Conservation (phyloP, 139 green algal genomes). For the Coccomyxa sp. region DNA sequence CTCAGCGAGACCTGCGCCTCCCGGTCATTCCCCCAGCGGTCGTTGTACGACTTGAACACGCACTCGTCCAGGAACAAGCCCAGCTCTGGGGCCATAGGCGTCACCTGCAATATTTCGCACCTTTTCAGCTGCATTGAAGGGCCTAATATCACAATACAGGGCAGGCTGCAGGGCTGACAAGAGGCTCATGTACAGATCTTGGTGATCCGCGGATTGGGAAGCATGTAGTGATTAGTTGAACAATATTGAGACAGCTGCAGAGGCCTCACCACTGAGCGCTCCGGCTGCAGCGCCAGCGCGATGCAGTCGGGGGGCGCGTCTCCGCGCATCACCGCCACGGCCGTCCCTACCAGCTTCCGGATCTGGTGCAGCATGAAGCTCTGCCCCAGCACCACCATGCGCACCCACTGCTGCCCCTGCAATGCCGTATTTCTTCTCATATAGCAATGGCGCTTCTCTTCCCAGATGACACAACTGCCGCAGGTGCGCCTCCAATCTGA, state of each 20-base stretch:
- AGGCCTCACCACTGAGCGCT: conserved; percentile 14
- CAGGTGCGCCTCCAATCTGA: too few species aligned
- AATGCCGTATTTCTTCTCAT: conserved; percentile 30
- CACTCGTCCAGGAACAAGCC: conserved; percentile 82
- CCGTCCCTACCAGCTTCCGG: conserved; percentile 82
- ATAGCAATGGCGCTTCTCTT: too few species aligned
- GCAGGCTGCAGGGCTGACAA: background rate
- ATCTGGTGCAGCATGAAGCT: conserved; percentile 96
- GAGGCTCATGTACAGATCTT: background rate
- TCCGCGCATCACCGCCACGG: conserved; percentile 63
- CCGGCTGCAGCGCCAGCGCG: conserved; percentile 39
- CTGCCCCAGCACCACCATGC: conserved; percentile 77
- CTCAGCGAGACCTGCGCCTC: background rate
- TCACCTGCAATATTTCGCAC: too few species aligned
- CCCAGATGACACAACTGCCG: too few species aligned
- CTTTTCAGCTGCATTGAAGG: too few species aligned
- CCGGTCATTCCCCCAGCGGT: conserved; percentile 14
- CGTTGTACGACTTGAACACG: conserved; percentile 67
- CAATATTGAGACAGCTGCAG: background rate
- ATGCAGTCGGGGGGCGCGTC: conserved; percentile 34
- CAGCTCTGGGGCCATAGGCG: conserved; percentile 81
- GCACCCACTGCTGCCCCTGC: conserved; percentile 50
- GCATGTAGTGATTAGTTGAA: background rate
- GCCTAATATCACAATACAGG: background rate
- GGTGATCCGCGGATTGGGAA: background rate